Evolutionary conservation across 1,284 basidiomycete genomes (phyloP), one percentile per base, ranked within the genome.

Genomic region (Ustilago hordei): DNA sequence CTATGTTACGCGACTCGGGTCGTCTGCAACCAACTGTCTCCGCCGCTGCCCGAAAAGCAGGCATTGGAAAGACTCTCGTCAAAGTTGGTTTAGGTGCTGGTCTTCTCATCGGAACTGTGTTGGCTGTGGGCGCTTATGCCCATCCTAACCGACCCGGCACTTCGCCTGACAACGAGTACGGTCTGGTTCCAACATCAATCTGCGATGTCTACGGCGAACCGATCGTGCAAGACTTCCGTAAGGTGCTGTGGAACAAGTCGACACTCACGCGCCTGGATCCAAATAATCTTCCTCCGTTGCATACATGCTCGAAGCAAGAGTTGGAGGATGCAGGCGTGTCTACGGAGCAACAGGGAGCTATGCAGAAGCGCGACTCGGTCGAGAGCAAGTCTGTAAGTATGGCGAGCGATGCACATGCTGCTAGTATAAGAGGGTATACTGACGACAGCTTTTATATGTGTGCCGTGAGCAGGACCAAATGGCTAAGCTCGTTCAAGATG

Each of bases 231-330:
- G 74, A 76, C 28, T 71, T 68, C 62, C 61, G 59, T 5, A 69
- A 69, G 3, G 41, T 55, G 4, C 9, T 65, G 36, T 76, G 68
- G 68, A 70, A 64, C 65, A 67, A 68, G 58, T 75, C 73, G 50
- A 70, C 73, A 0, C 64, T 60, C 34, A 19, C 57, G 8, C 64
- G 58, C 15, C 9, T 67, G n/a, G 64, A 67, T 50, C 2, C 41
- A 15, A 60, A 62, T 11, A 57, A 75, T 23, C 63, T 59, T 32
- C 55, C 56, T 7, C 55, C 57, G 1, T 15, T 62, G 23, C 62
- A 74, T 12, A 19, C 17, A 1, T 74, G 71, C 50, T 19, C 60
- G 4, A 32, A 39, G 0, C 50, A 56, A n/a, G 64, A 67, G 50
- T 32, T 64, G 6, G 23, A 9, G 3, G 53, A 60, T 38, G 47